Evolutionary conservation across 768 basidiomycete genomes (phyloP), one percentile per base, ranked within the genome.

Genomic region (Mycena sanguinolenta): DNA sequence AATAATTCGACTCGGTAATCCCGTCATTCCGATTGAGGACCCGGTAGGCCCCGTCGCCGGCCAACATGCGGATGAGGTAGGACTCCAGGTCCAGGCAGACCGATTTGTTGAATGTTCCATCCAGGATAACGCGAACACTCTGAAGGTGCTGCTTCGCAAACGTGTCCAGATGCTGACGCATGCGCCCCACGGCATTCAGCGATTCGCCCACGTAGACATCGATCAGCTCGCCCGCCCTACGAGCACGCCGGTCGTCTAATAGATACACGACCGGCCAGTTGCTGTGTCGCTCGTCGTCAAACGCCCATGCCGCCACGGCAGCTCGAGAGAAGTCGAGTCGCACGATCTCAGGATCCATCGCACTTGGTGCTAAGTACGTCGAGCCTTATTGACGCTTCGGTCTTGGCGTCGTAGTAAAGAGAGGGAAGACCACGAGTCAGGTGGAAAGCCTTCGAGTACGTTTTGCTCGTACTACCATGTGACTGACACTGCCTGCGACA

Each of bases 11-110:
- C 58, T 67, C 65, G 57, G 39, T 30, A 52, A 66, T 66, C 36
- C 65, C 65, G 65, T 66, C 65, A 52, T 66, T 66, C 58, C 58
- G 65, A 59, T 66, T 66, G 58, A 66, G 65, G 49, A 66, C 65
- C 58, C 65, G 65, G 58, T 66, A 66, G 46, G 58, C 58, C 46
- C 65, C 65, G 58, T 66, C 65, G 65, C 65, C 65, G 36, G 65
- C 65, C 57, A 66, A 50, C 65, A 66, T 66, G 49, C 65, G 65
- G 57, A 66, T 66, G 58, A 66, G 65, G 65, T 66, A 66, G 58
- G 65, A 66, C 58, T 66, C 65, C 50, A 66, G 53, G 65, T 66
- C 65, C 57, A 59, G 65, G 46, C 65, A 66, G 57, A 66, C 65
- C 32, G 65, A 66, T 49, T 66, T 66, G 58, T 66, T 66, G 65